Base-by-base conservation (phyloP, 176 grass and related monocot genomes). In the Bothriochloa decipiens region DNA sequence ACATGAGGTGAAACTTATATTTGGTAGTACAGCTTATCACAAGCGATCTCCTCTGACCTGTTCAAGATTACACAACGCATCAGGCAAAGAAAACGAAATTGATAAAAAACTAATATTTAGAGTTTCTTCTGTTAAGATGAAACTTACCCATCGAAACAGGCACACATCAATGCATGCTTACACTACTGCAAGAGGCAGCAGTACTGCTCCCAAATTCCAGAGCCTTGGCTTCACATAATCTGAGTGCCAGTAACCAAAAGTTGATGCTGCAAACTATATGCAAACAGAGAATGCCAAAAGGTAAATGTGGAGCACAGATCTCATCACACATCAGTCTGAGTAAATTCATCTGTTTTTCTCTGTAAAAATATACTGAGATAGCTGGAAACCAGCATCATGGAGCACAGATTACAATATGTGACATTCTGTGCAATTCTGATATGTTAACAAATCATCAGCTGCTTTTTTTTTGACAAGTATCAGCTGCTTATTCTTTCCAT, bases 401-500 rank as follows among this genome's bases (percentile, higher is more conserved):
- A 79, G 18, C 36, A 74, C 12, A 42, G 50, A 58, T 29, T 20
- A 29, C 45, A 74, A 41, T 14, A 4, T 41, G 11, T 85, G 49
- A 1, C 61, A 47, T 75, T 84, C 68, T 68, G 26, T 65, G 55
- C 41, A 72, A 36, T 33, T n/a, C 9, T 12, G 26, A n/a, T n/a
- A n/a, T n/a, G n/a, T 47, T 7, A 80, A 62, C 41, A 77, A 16
- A 72, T 86, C 86, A 91, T n/a, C n/a, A n/a, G n/a, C n/a, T n/a
- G n/a, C n/a, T n/a, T n/a, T n/a, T n/a, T n/a, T n/a, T n/a, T n/a
- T n/a, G n/a, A n/a, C n/a, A n/a, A n/a, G n/a, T n/a, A n/a, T 15
- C 32, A 69, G 22, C 22, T 60, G 79, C 75, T 80, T 36, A 94
- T 89, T 62, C 86, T 89, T 80, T 94, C 90, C 86, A 91, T 87